These are phyloP conservation scores for Bisporella sp. DNA, from an alignment of 2,329 filamentous ascomycete species.

Conservation along the genomic window DNA sequence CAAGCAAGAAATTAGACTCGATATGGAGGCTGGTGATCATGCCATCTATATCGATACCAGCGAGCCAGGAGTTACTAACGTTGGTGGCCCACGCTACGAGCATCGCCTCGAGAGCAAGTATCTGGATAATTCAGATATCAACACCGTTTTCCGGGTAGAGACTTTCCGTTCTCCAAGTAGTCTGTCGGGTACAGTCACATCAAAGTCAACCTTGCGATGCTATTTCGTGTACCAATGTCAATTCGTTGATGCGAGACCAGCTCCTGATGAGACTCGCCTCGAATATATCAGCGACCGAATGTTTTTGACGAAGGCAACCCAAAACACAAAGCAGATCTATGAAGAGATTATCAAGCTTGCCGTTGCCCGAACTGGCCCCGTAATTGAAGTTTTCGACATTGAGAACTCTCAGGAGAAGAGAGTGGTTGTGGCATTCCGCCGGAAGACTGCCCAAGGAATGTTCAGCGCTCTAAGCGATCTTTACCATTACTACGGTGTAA, in stretches of 20 bases:
- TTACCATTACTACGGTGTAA: conserved; percentile 98
- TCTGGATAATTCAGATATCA: conserved; percentile 67
- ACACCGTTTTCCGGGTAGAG: conserved; percentile 81
- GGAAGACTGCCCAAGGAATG: conserved; percentile 82
- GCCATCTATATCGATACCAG: conserved; percentile 99
- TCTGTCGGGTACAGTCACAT: conserved; percentile 56
- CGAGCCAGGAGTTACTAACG: conserved; percentile 71
- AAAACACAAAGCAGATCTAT: conserved; percentile 94
- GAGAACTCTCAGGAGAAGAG: conserved; percentile 88
- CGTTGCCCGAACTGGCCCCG: conserved; percentile 78
- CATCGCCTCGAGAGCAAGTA: conserved; percentile 93
- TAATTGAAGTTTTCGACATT: conserved; percentile 97
- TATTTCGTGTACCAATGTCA: conserved; percentile 98
- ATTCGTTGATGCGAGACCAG: conserved; percentile 71
- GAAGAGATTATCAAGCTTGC: conserved; percentile 86
- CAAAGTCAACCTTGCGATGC: conserved; percentile 81
- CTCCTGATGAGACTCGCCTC: conserved; percentile 75
- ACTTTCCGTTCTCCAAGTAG: conserved; percentile 89
- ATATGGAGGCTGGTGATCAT: conserved; percentile 91
- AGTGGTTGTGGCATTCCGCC: conserved; percentile 89
- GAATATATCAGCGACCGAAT: conserved; percentile 88
- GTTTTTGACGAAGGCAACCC: conserved; percentile 92
- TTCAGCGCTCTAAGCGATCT: conserved; percentile 94
- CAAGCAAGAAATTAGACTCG: conserved; percentile 85
- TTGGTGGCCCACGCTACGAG: conserved; percentile 84